These are phyloP conservation scores for Backusella psychrophila DNA, from an alignment of 192 early-diverging fungal genomes.

Conservation along the genomic window DNA sequence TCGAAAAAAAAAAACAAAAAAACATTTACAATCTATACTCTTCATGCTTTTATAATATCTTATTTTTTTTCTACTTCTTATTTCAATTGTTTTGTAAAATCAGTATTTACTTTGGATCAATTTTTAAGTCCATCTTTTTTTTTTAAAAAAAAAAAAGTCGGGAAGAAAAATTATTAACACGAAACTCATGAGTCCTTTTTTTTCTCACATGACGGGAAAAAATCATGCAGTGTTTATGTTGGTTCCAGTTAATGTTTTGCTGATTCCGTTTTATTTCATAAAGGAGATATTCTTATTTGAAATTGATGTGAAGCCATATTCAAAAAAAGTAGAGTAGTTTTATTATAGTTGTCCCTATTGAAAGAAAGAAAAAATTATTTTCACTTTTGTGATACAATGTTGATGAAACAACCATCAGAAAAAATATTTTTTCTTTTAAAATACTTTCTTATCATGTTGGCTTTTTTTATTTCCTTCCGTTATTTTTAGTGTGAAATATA, in stretches of 20 bases:
- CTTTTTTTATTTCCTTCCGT: neutral
- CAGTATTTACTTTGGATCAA: neutral
- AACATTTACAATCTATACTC: neutral
- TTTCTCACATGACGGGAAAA: slow-evolving; percentile 1
- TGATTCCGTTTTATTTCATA: neutral
- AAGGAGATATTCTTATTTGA: neutral
- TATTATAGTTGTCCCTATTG: neutral
- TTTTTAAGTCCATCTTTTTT: neutral
- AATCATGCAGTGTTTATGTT: neutral
- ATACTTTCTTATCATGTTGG: neutral
- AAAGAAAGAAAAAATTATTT: neutral
- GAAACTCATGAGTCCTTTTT: slow-evolving; percentile 1
- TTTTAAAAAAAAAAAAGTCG: neutral
- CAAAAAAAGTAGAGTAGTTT: neutral
- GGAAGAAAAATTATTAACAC: neutral
- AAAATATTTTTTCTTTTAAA: neutral
- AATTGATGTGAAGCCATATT: neutral
- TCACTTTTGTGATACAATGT: neutral
- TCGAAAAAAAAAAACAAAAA: neutral
- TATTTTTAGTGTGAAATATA: neutral
- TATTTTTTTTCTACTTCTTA: neutral
- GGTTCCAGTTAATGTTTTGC: neutral
- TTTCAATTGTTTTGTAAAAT: neutral
- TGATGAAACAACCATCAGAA: neutral
- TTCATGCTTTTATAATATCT: neutral